Percentiles rank a stretch among this genome's conserved stretches.
These are phyloP conservation scores for Scytalidium lignicola DNA, from an alignment of 2,329 filamentous ascomycete genomes.

Conservation along the genomic window DNA sequence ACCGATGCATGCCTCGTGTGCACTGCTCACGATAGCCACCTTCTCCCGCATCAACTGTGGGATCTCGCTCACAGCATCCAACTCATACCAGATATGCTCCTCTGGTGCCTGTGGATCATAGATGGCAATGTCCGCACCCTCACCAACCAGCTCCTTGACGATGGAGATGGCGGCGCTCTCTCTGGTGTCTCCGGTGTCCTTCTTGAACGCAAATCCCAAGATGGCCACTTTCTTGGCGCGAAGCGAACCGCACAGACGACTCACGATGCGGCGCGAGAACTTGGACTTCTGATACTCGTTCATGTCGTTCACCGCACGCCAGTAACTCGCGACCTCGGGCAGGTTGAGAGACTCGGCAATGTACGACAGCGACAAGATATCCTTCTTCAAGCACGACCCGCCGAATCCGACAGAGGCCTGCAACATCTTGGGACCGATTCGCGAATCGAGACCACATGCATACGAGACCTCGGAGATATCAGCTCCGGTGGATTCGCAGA, in stretches of 20 bases:
- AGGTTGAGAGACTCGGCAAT: constrained; percentile 64
- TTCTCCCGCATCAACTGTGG: neutral
- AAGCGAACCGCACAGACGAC: constrained; percentile 61
- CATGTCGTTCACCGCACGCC: constrained; percentile 66
- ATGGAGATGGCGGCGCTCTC: constrained; percentile 33
- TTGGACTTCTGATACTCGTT: constrained; percentile 69
- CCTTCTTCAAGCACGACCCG: constrained; percentile 75
- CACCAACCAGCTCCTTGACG: constrained; percentile 13
- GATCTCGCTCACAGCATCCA: constrained; percentile 22
- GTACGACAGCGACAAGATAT: constrained; percentile 67
- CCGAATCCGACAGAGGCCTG: constrained; percentile 71
- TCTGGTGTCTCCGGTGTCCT: constrained; percentile 69
- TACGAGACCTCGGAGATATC: constrained; percentile 65
- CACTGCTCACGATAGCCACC: constrained; percentile 33
- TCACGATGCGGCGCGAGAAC: constrained; percentile 61
- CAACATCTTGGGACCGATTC: constrained; percentile 69
- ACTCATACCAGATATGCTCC: neutral
- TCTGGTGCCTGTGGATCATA: neutral
- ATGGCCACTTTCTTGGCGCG: constrained; percentile 66
- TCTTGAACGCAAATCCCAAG: constrained; percentile 73
- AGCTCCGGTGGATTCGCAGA: constrained; percentile 71
- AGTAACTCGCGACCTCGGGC: constrained; percentile 68
- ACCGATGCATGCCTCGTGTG: constrained; percentile 38
- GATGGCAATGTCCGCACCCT: neutral
- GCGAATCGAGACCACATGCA: constrained; percentile 60